Evolutionary conservation across 306 rosid species (phyloP).

Genomic region (Delonix regia): DNA sequence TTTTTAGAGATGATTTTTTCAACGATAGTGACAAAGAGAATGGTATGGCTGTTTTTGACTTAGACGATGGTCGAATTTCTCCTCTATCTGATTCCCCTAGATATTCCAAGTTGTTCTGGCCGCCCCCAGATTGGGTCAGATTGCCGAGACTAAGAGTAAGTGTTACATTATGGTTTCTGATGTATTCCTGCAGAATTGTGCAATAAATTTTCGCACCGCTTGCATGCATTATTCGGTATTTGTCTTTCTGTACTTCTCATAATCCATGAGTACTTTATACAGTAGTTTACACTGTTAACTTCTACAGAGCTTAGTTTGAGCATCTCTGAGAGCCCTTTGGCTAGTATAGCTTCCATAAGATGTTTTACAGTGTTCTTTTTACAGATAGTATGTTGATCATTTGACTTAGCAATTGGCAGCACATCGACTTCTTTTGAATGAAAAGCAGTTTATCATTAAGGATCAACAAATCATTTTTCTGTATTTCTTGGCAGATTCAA

Average conservation of each 20-base stretch:
- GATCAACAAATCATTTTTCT: no score
- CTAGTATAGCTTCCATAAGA: neutral
- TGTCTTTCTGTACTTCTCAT: neutral
- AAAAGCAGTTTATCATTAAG: neutral
- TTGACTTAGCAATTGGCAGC: neutral
- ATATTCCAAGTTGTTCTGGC: constrained; percentile 69
- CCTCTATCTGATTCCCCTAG: constrained; percentile 56
- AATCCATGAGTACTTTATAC: constrained; percentile 4
- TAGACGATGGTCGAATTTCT: constrained; percentile 49
- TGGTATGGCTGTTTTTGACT: constrained; percentile 57
- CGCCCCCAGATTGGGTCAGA: constrained; percentile 69
- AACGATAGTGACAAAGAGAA: constrained; percentile 27
- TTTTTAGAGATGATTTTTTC: constrained; percentile 62
- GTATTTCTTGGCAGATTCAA: no score
- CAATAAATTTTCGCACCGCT: neutral
- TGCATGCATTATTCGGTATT: neutral
- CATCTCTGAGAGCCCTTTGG: neutral
- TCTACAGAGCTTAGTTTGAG: neutral
- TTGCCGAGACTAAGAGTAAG: constrained; percentile 40
- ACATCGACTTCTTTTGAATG: neutral
- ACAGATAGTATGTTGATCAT: neutral
- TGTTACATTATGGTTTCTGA: neutral
- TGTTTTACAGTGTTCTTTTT: neutral
- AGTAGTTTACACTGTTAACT: neutral
- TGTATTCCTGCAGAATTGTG: constrained; percentile 7